Conservation (phyloP, 768 basidiomycete genomes). For the Pholiota molesta region DNA sequence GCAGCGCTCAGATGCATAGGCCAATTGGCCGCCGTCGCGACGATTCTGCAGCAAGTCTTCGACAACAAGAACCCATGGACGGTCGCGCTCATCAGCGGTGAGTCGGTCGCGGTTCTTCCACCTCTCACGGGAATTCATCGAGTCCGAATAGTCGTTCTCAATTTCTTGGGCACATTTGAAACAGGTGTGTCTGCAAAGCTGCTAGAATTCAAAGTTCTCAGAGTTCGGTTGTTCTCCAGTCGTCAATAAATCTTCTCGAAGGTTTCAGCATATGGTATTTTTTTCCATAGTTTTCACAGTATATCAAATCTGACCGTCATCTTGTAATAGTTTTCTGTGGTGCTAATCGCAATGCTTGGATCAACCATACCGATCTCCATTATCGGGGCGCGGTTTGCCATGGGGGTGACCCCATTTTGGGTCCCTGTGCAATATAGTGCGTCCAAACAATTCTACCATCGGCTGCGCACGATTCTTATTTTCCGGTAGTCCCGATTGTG, state of each 20-base stretch:
- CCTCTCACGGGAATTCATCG: not conserved
- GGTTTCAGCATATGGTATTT: constrained; percentile 73
- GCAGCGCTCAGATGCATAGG: constrained; percentile 75
- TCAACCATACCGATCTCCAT: constrained; percentile 82
- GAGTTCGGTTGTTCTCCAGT: constrained; percentile 41
- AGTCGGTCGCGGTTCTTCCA: constrained; percentile 30
- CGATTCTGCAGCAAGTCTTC: constrained; percentile 74
- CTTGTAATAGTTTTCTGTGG: constrained; percentile 58
- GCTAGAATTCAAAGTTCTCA: not conserved
- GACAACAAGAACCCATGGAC: constrained; percentile 74
- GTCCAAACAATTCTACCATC: constrained; percentile 20
- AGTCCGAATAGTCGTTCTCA: constrained; percentile 57
- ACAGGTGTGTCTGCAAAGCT: constrained; percentile 52
- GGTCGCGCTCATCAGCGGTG: constrained; percentile 74
- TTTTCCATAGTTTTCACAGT: not conserved
- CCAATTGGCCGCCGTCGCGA: constrained; percentile 76
- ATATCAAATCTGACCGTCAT: not conserved
- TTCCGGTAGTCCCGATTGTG: constrained; percentile 81
- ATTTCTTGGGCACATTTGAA: constrained; percentile 78
- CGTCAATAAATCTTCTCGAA: constrained; percentile 75
- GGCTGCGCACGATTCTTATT: too few relatives aligned
- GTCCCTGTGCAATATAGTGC: constrained; percentile 78
- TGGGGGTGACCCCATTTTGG: constrained; percentile 83
- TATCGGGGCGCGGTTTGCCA: constrained; percentile 73
- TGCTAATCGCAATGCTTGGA: constrained; percentile 69